phyloP scores from a whole-genome alignment of 2,329 filamentous ascomycete species.

The Saccharata proteae region DNA sequence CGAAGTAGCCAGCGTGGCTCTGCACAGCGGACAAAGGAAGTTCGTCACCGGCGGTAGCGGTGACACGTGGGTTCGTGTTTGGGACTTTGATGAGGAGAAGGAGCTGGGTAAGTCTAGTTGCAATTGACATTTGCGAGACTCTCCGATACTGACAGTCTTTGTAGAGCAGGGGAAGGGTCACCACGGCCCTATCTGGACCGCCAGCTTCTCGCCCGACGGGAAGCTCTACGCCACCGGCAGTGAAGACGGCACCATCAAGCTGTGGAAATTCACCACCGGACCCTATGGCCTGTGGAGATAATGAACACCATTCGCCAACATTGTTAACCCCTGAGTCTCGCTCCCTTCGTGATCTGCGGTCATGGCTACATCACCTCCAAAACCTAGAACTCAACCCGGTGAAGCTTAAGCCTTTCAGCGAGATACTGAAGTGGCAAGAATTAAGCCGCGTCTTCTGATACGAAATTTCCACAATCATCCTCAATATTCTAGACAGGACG shows the following conservation, averaged over 20 bases:
- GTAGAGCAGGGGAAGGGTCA: constrained; percentile 89
- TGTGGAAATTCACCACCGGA: constrained; percentile 59
- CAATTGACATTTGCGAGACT: background rate
- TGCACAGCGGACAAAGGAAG: constrained; percentile 70
- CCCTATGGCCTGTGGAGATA: constrained; percentile 55
- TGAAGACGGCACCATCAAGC: constrained; percentile 94
- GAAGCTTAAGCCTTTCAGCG: too few relatives aligned
- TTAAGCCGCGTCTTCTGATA: too few relatives aligned
- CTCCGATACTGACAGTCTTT: constrained; percentile 3
- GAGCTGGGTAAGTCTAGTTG: constrained; percentile 52
- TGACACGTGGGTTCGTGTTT: constrained; percentile 94
- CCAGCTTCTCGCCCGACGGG: constrained; percentile 87
- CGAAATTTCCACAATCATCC: too few relatives aligned
- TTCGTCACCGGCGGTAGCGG: constrained; percentile 83
- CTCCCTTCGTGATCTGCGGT: too few relatives aligned
- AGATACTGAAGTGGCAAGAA: too few relatives aligned
- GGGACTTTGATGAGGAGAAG: constrained; percentile 71
- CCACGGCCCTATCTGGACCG: constrained; percentile 93
- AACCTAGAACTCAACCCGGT: too few relatives aligned
- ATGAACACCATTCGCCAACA: too few relatives aligned
- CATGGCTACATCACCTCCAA: too few relatives aligned
- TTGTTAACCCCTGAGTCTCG: too few relatives aligned
- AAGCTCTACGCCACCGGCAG: constrained; percentile 94
- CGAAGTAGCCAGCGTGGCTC: constrained; percentile 79
- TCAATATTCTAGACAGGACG: too few relatives aligned